Evolutionary conservation across 805 yeast species (phyloP), one percentile per base, ranked within the genome.

Genomic region (Ogataea ramenticola): DNA sequence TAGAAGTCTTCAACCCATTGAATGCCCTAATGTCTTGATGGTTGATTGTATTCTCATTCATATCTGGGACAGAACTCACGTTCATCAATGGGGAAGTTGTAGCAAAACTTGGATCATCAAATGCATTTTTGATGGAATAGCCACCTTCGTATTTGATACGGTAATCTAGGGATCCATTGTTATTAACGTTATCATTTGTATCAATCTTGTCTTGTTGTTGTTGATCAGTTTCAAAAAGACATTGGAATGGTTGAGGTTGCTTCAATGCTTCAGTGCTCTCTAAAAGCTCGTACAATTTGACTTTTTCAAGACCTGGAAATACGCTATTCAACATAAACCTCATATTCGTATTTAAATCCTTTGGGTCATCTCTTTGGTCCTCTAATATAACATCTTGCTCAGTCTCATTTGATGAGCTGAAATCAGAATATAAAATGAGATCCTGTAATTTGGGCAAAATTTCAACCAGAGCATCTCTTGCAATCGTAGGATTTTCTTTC

Each of bases 91-190:
- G 67, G 1, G 66, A 59, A 10, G 58, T 53, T 1, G 64, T 49
- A 1, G 60, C 58, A 49, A 61, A 60, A 41, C 67, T 68, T 3
- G 74, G 71, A 19, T 66, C 69, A 30, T 74, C 64, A 57, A 63
- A 69, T 27, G 57, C 61, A 29, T 30, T 24, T 24, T 41, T 41
- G 2, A 33, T 24, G n/a, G 22, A 37, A 15, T 37, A 21, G 9
- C 39, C 39, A 17, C 32, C 32, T 26, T 37, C 32, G 19, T 26
- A 37, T 27, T 37, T 37, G 10, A 24, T 4, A 17, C 22, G 17
- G 17, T 19, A 34, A 9, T 34, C 37, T 17, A 34, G 17, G 3
- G 21, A 10, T n/a, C 24, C 37, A 12, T 34, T 16, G 15, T 34
- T 34, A 12, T 19, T 34, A 11, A 12, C 24, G 16, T 12, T 24